Percentiles rank a stretch among this genome's conserved stretches.
phyloP scores from a whole-genome alignment of 768 basidiomycete genomes.

The Leccinum variicolor region DNA sequence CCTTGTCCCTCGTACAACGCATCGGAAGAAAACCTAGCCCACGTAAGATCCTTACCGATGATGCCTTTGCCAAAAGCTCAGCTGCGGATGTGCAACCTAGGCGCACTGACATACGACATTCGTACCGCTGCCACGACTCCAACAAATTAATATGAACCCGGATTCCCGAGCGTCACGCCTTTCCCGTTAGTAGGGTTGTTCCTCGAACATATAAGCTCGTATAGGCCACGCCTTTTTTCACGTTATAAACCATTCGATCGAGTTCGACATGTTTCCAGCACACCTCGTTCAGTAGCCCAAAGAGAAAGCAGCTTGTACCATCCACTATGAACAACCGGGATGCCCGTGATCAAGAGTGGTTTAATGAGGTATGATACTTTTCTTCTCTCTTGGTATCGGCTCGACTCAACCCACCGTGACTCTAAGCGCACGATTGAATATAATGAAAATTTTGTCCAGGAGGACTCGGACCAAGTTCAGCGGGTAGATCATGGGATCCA shows the following conservation, averaged over 20 bases:
- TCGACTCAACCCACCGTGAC: neutral
- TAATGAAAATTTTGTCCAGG: neutral
- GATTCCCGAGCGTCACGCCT: neutral
- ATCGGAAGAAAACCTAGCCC: no score
- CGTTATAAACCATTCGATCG: constrained; percentile 6
- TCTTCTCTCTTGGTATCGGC: neutral
- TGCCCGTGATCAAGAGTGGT: neutral
- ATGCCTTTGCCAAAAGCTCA: no score
- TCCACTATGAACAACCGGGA: neutral
- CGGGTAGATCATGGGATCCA: neutral
- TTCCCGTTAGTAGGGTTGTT: neutral
- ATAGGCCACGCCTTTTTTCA: neutral
- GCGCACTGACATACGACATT: neutral
- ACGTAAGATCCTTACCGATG: no score
- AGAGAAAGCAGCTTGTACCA: neutral
- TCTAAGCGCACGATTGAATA: constrained; percentile 1
- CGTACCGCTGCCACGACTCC: neutral
- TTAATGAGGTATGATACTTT: neutral
- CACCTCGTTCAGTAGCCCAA: neutral
- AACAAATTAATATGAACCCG: neutral
- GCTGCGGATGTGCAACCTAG: no score
- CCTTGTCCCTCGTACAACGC: no score
- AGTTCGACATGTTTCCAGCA: neutral
- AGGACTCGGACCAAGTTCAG: neutral
- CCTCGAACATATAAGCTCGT: neutral